Evolutionary conservation across 2,329 filamentous ascomycete genomes (phyloP), one percentile per base, ranked within the genome.

Genomic region (Fusarium sp.): DNA sequence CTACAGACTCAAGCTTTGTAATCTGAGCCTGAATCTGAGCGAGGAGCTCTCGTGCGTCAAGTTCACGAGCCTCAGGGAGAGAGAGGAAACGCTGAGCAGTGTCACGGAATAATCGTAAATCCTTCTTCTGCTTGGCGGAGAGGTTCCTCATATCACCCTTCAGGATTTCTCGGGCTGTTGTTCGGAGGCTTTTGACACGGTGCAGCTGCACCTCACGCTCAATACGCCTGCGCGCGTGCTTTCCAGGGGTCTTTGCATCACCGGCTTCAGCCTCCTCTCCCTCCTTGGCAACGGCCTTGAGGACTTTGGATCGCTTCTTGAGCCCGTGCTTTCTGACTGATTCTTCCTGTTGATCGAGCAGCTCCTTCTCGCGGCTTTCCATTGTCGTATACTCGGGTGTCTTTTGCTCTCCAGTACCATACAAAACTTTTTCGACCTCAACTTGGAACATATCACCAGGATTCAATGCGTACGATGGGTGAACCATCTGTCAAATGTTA

Each of bases 401-500:
- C 82, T 94, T 96, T 52, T 89, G 88, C 30, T 88, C 87, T 64
- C 96, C 96, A 2, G 95, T 97, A 37, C 93, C 95, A 77, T 88
- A 95, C 81, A 99, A 87, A 61, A 99, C 96, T 75, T 91, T 90
- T 41, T 97, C 93, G 38, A 93, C 87, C 23, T 98, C 92, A 76
- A 99, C 95, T 80, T 97, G 94, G 86, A 99, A 99, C 90, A 99
- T 93, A 80, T 99, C 96, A 74, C 96, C 96, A 5, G 96, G 97
- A 81, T 99, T 99, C 41, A 99, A 88, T 72, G 94, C 90, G 81
- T 99, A 99, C 60, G 94, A 92, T 12, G 96, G 95, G 78, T 96
- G 93, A 70, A 88, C 87, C 93, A 98, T 97, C 95, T 97, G 40
- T 48, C 18, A 15, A 17, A 41, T 20, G 46, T 75, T 58, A 70